A percentile compares a stretch with the other conserved stretches of the same genome.
phyloP scores from a whole-genome alignment of 345 rosid species.

The Eucalyptus melliodora region DNA sequence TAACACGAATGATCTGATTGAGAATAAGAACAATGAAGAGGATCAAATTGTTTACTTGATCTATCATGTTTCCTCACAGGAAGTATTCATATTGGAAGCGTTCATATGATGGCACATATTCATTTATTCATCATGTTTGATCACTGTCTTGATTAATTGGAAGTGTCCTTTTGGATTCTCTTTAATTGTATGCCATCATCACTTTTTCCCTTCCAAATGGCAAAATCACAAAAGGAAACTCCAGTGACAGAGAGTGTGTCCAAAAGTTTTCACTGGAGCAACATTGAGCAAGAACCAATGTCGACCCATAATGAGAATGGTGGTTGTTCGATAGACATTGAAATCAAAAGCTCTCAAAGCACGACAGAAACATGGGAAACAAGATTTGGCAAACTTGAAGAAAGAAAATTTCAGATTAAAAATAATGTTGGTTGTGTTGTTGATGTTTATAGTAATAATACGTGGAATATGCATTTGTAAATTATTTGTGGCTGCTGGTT shows the following conservation, averaged over 20 bases:
- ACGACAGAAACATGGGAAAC: too few relatives aligned
- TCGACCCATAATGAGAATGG: too few relatives aligned
- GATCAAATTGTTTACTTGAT: not conserved
- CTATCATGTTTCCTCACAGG: not conserved
- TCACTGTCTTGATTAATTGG: not conserved
- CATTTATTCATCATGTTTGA: not conserved
- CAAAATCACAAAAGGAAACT: not conserved
- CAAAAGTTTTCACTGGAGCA: not conserved
- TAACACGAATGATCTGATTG: not conserved
- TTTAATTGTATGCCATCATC: not conserved
- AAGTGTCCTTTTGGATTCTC: not conserved
- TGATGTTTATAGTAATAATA: too few relatives aligned
- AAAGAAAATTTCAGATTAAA: fast-evolving
- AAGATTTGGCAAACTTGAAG: too few relatives aligned
- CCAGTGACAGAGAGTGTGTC: not conserved
- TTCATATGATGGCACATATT: not conserved
- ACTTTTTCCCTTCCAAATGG: not conserved
- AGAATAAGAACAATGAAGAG: not conserved
- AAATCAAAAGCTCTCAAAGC: too few relatives aligned
- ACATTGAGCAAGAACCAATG: not conserved
- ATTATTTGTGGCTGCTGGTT: too few relatives aligned
- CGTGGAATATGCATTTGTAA: too few relatives aligned
- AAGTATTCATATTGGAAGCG: not conserved
- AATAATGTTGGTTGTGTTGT: too few relatives aligned
- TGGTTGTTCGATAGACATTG: too few relatives aligned